phyloP scores from a whole-genome alignment of 345 rosid species.

The Ceriops decandra region DNA sequence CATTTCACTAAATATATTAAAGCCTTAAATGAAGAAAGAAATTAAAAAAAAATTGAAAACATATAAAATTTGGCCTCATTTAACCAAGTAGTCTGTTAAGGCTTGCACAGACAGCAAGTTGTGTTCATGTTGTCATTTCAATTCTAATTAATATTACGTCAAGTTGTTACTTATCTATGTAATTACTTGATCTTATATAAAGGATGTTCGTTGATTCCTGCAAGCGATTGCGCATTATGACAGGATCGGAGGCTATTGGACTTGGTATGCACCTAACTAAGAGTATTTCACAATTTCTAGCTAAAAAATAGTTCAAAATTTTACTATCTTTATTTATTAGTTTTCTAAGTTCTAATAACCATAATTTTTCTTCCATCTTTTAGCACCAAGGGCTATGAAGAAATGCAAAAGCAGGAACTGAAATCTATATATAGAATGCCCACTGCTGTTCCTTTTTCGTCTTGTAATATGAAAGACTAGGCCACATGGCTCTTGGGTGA shows the following conservation, averaged over 20 bases:
- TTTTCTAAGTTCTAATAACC: neutral
- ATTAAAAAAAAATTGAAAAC: neutral
- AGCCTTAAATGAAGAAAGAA: neutral
- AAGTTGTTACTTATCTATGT: neutral
- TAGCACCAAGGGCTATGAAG: constrained; percentile 64
- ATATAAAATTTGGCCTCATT: neutral
- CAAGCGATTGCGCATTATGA: constrained; percentile 95
- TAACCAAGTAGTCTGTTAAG: too few relatives aligned
- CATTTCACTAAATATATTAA: neutral
- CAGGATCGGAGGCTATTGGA: constrained; percentile 94
- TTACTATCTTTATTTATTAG: neutral
- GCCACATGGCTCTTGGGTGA: constrained; percentile 5
- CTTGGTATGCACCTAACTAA: constrained; percentile 47
- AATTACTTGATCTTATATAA: constrained; percentile 15
- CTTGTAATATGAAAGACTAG: constrained; percentile 14
- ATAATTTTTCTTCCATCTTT: constrained; percentile 5
- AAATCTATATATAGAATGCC: constrained; percentile 2
- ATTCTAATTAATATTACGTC: too few relatives aligned
- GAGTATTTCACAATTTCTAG: neutral
- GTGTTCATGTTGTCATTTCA: too few relatives aligned
- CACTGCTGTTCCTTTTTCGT: neutral
- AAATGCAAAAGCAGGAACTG: constrained; percentile 58
- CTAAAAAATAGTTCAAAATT: neutral
- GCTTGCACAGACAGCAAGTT: too few relatives aligned
- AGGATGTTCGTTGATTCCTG: constrained; percentile 98